phyloP scores from a whole-genome alignment of 2,329 filamentous ascomycete species.

The Penicillium sumatraense region DNA sequence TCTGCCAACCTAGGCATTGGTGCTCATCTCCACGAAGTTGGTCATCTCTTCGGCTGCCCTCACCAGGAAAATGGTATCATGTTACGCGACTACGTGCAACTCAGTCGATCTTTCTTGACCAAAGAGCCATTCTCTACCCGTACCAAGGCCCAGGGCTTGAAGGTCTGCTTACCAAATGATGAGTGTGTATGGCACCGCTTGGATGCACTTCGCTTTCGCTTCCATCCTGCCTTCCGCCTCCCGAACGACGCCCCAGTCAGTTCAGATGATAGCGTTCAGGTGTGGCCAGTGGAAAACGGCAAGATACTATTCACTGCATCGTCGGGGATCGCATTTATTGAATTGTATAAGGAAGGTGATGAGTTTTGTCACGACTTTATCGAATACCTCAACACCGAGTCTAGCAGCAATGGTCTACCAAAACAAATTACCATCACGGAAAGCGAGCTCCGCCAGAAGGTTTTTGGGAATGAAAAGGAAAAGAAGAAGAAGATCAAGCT shows the following conservation, averaged over 20 bases:
- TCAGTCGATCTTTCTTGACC: conserved; percentile 82
- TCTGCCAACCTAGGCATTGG: conserved; percentile 93
- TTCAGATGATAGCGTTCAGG: conserved; percentile 77
- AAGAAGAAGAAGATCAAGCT: conserved; percentile 70
- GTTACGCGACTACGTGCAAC: conserved; percentile 80
- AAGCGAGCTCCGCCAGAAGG: conserved; percentile 69
- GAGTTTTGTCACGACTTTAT: conserved; percentile 79
- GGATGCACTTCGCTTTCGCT: conserved; percentile 84
- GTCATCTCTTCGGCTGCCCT: conserved; percentile 86
- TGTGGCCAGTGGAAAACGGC: conserved; percentile 80
- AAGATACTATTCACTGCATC: conserved; percentile 77
- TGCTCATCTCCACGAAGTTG: conserved; percentile 87
- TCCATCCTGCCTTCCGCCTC: conserved; percentile 86
- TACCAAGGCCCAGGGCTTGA: conserved; percentile 78
- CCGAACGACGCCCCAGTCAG: conserved; percentile 71
- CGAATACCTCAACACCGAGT: conserved; percentile 71
- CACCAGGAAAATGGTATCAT: conserved; percentile 92
- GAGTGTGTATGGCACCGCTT: conserved; percentile 92
- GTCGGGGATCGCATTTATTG: conserved; percentile 82
- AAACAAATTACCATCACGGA: conserved; percentile 77
- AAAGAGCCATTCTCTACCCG: conserved; percentile 86
- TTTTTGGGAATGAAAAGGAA: conserved; percentile 71
- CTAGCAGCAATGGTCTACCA: conserved; percentile 63
- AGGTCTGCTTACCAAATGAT: conserved; percentile 73
- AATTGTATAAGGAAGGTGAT: conserved; percentile 80